Percentiles rank a stretch among this genome's conserved stretches.
Evolutionary conservation across 2,329 filamentous ascomycete species (phyloP).

Genomic region (Colletotrichum endophyticum): DNA sequence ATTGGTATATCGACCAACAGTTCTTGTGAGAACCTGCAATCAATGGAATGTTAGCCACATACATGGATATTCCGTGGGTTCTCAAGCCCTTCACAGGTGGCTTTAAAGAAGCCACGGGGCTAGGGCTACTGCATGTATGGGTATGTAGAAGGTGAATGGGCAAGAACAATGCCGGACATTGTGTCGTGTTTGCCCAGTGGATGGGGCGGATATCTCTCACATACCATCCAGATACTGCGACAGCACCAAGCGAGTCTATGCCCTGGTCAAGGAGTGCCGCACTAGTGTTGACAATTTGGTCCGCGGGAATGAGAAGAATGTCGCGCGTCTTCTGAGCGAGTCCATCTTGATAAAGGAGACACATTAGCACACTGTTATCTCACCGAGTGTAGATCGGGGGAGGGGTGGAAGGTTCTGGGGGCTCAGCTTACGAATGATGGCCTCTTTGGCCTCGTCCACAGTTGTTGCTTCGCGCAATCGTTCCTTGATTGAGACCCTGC

Average conservation of each 20-base stretch:
- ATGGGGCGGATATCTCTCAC: not conserved
- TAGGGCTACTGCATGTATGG: not conserved
- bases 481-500: not conserved
- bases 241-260: constrained; percentile 29
- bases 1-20: constrained; percentile 47
- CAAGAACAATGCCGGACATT: not conserved
- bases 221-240: constrained; percentile 47
- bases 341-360: not conserved
- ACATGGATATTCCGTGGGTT: not conserved
- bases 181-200: not conserved
- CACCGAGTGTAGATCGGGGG: too few species aligned
- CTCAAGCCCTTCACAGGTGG: not conserved
- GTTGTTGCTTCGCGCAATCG: not conserved
- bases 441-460: not conserved
- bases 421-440: not conserved
- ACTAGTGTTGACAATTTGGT: not conserved
- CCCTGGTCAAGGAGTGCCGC: constrained; percentile 22
- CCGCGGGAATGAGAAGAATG: not conserved
- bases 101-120: not conserved
- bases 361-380: not conserved
- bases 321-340: not conserved
- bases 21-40: constrained; percentile 45
- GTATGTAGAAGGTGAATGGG: not conserved
- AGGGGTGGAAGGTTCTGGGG: not conserved
- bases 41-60: not conserved